Evolutionary conservation across 768 basidiomycete genomes (phyloP).

Genomic region (Ramaria sp.): DNA sequence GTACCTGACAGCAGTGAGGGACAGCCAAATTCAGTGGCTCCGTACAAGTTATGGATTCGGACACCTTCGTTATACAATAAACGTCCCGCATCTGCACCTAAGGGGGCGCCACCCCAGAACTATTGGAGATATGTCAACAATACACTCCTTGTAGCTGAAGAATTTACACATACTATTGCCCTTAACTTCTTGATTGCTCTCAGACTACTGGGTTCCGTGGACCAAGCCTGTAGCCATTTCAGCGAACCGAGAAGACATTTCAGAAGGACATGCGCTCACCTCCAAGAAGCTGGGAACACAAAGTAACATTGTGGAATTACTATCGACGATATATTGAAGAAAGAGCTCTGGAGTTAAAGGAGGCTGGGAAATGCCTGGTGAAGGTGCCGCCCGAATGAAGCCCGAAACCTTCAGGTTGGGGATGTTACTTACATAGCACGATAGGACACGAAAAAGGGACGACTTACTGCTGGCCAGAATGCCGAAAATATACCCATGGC

Average conservation of each 20-base stretch:
- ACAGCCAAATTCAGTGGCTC: slow-evolving; percentile 6
- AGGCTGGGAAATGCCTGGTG: slow-evolving; percentile 8
- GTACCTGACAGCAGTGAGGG: neutral
- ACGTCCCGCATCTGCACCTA: slow-evolving; percentile 7
- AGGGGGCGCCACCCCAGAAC: slow-evolving; percentile 13
- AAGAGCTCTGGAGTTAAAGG: slow-evolving; percentile 11
- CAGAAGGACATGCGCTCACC: neutral
- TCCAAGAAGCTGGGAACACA: slow-evolving; percentile 14
- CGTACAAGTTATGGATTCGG: slow-evolving; percentile 5
- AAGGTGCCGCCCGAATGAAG: slow-evolving; percentile 2
- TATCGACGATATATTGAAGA: slow-evolving; percentile 1
- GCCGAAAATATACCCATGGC: slow-evolving; percentile 2
- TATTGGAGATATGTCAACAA: neutral
- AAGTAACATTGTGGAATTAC: slow-evolving; percentile 3
- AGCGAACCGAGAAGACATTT: neutral
- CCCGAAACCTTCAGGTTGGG: neutral
- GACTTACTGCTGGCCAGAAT: neutral
- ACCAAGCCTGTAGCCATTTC: slow-evolving; percentile 3
- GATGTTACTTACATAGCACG: neutral
- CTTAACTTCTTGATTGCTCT: slow-evolving; percentile 4
- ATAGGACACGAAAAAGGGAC: neutral
- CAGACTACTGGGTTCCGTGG: slow-evolving; percentile 1
- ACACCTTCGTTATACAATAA: slow-evolving; percentile 11
- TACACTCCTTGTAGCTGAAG: neutral
- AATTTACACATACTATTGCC: slow-evolving; percentile 9